Evolutionary conservation across 1,284 basidiomycete genomes (phyloP).

Genomic region (Chondrostereum purpureum): DNA sequence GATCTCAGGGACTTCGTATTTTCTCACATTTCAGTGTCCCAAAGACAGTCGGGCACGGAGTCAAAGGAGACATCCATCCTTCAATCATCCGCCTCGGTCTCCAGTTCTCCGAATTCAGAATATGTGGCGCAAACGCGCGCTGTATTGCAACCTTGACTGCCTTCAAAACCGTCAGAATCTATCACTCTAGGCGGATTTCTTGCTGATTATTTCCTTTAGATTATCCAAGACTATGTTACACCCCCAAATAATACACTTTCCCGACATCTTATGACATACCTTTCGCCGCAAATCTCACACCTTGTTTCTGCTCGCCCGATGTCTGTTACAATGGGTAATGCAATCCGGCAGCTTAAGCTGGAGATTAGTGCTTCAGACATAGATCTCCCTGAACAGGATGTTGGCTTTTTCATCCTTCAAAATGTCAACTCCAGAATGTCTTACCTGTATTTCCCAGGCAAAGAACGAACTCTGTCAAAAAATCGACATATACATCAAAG

Average conservation of each 20-base stretch:
- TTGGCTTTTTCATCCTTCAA: slow-evolving; percentile 30
- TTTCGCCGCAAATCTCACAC: slow-evolving; percentile 88
- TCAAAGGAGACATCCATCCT: slow-evolving; percentile 81
- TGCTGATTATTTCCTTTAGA: slow-evolving; percentile 38
- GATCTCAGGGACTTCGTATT: slow-evolving; percentile 53
- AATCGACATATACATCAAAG: slow-evolving; percentile 92
- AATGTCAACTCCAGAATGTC: slow-evolving; percentile 5
- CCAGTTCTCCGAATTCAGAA: slow-evolving; percentile 80
- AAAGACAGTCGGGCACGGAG: slow-evolving; percentile 47
- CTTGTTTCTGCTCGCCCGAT: slow-evolving; percentile 83
- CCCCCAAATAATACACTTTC: slow-evolving; percentile 79
- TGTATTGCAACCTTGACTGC: slow-evolving; percentile 83
- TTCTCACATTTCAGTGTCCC: slow-evolving; percentile 79
- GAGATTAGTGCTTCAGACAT: slow-evolving; percentile 92
- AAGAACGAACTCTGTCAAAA: slow-evolving; percentile 80
- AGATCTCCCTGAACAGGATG: slow-evolving; percentile 91
- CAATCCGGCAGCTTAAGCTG: slow-evolving; percentile 90
- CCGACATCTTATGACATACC: slow-evolving; percentile 80
- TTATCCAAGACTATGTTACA: slow-evolving; percentile 83
- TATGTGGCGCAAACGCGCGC: slow-evolving; percentile 82
- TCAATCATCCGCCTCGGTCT: slow-evolving; percentile 72
- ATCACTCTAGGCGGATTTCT: slow-evolving; percentile 2
- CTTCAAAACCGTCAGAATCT: slow-evolving; percentile 72
- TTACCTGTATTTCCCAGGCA: slow-evolving; percentile 47
- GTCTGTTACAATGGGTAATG: slow-evolving; percentile 95